Evolutionary conservation across 2,329 filamentous ascomycete species (phyloP).

Genomic region (Talaromyces sp.): DNA sequence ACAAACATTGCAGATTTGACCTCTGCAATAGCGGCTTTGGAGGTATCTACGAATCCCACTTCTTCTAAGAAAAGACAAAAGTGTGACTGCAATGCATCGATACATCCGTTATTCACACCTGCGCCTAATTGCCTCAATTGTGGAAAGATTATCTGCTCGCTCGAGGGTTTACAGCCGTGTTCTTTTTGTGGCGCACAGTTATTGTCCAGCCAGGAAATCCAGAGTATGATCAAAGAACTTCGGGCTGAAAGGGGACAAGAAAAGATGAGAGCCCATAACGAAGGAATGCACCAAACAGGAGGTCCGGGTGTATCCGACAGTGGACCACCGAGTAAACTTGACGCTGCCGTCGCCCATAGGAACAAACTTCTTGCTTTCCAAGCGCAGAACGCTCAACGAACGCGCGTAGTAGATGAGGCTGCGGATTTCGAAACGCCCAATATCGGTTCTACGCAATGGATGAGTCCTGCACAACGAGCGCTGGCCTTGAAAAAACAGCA

Average conservation of each 20-base stretch:
- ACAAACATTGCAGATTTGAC: conserved; percentile 57
- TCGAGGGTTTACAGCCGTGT: conserved; percentile 89
- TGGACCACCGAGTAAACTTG: conserved; percentile 53
- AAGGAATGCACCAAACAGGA: conserved; percentile 36
- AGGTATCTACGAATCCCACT: conserved; percentile 85
- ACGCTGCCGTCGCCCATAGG: conserved; percentile 70
- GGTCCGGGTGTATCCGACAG: conserved; percentile 30
- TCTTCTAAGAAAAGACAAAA: conserved; percentile 60
- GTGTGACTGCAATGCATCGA: conserved; percentile 83
- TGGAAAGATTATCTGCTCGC: conserved; percentile 91
- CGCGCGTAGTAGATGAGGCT: conserved; percentile 82
- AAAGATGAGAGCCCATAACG: conserved; percentile 76
- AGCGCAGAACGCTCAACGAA: conserved; percentile 77
- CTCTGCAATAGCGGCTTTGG: conserved; percentile 80
- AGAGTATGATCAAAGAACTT: conserved; percentile 79
- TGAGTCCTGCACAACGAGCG: conserved; percentile 75
- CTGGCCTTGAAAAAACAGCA: conserved; percentile 81
- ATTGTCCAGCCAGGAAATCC: conserved; percentile 67
- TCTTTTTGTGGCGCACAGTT: conserved; percentile 80
- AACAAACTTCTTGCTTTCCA: conserved; percentile 80
- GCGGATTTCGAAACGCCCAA: conserved; percentile 65
- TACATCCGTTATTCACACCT: conserved; percentile 83
- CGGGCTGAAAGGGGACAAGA: conserved; percentile 82
- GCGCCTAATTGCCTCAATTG: conserved; percentile 90
- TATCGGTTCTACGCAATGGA: conserved; percentile 70